phyloP scores from a whole-genome alignment of 2,329 filamentous ascomycete species.

The Stagonosporopsis rhizophila region DNA sequence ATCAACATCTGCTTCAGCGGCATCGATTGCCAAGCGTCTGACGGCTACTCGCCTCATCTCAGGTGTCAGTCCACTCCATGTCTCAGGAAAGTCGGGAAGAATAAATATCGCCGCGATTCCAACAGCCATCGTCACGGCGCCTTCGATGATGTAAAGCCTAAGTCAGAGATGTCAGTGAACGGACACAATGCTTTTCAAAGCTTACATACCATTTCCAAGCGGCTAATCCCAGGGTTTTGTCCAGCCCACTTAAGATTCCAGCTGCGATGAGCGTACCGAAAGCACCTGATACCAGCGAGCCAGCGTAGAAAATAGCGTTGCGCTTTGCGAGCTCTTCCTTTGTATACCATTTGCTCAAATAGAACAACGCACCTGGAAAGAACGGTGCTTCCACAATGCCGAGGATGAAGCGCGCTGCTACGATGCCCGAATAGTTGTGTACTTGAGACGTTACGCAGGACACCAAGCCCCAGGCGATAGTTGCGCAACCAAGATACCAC shows the following conservation, averaged over 20 bases:
- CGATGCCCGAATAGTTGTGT: constrained; percentile 51
- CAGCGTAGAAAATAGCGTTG: constrained; percentile 61
- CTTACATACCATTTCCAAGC: constrained; percentile 44
- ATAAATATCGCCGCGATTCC: constrained; percentile 45
- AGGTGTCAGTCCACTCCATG: constrained; percentile 49
- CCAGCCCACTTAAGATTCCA: constrained; percentile 53
- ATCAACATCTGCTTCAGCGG: constrained; percentile 53
- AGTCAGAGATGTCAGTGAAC: not conserved
- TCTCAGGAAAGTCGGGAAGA: constrained; percentile 51
- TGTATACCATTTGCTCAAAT: constrained; percentile 58
- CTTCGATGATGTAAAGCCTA: constrained; percentile 49
- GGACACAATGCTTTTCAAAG: too few species aligned
- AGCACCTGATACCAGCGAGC: constrained; percentile 56
- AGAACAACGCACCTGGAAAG: constrained; percentile 32
- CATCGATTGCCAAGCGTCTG: constrained; percentile 59
- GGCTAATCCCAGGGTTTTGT: constrained; percentile 37
- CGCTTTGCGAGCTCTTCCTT: constrained; percentile 59
- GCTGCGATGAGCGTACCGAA: constrained; percentile 64
- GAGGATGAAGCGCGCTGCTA: constrained; percentile 54
- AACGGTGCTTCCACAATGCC: constrained; percentile 36
- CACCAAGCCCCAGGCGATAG: constrained; percentile 53
- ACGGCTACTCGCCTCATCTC: constrained; percentile 56
- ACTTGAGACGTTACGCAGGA: constrained; percentile 58
- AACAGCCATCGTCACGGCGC: constrained; percentile 46
- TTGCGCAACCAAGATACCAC: constrained; percentile 59